These are phyloP conservation scores for Sporothrix schenckii DNA, from an alignment of 2,329 filamentous ascomycete species.

Conservation along the genomic window DNA sequence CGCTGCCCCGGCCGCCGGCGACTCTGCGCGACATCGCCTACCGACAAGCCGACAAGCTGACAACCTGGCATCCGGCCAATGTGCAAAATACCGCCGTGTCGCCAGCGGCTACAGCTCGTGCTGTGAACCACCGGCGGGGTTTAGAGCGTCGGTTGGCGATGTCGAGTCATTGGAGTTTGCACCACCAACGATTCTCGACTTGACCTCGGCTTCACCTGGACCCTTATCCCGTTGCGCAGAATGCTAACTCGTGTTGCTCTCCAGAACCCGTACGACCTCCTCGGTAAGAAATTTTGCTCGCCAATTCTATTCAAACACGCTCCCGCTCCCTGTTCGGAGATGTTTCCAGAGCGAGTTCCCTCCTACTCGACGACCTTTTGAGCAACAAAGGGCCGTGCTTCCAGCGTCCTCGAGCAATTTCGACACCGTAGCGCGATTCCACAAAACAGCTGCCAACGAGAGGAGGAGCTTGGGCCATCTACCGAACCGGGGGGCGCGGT, in stretches of 20 bases:
- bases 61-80: background rate
- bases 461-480: constrained; percentile 22
- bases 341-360: background rate
- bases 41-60: background rate
- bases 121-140: background rate
- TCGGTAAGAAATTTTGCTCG: constrained; percentile 67
- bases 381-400: background rate
- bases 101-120: background rate
- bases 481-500: constrained; percentile 4
- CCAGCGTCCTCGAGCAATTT: background rate
- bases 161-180: background rate
- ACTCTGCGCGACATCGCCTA: background rate
- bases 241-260: constrained; percentile 31
- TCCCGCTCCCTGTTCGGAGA: background rate
- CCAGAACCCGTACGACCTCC: constrained; percentile 96
- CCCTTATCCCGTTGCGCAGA: background rate
- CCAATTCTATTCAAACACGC: background rate
- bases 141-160: background rate
- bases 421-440: background rate
- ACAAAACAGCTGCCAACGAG: background rate
- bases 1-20: constrained; percentile 5
- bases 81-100: background rate
- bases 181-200: background rate
- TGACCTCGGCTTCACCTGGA: no score
- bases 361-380: background rate